Percentiles rank a stretch among this genome's conserved stretches.
phyloP scores from a whole-genome alignment of 768 basidiomycete genomes.

The Lactarius tabidus region DNA sequence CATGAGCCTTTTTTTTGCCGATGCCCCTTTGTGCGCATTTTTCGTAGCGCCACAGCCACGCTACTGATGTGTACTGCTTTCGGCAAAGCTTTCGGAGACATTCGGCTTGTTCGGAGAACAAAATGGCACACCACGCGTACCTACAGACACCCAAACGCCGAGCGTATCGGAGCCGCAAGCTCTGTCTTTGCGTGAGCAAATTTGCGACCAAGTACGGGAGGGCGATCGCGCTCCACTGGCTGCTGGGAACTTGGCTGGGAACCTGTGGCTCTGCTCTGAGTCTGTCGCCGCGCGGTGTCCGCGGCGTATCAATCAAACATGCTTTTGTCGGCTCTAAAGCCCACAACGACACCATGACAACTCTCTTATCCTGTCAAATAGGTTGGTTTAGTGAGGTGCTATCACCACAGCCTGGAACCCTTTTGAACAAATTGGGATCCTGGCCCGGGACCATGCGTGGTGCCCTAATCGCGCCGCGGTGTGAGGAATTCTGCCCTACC shows the following conservation, averaged over 20 bases:
- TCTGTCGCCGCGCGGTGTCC: background rate
- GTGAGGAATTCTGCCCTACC: no score
- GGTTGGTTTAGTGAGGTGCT: no score
- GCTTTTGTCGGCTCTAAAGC: background rate
- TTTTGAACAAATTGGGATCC: no score
- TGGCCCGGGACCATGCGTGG: no score
- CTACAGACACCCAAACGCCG: background rate
- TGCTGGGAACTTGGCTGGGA: background rate
- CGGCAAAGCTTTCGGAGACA: background rate
- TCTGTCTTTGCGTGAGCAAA: no score
- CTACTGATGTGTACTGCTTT: background rate
- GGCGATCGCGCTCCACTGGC: no score
- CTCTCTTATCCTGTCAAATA: background rate
- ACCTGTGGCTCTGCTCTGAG: background rate
- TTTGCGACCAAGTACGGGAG: no score
- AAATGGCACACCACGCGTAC: no score
- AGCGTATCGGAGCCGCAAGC: background rate
- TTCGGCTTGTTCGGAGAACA: no score
- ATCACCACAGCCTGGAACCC: no score
- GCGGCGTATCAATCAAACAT: background rate
- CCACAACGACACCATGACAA: no score
- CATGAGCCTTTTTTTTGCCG: background rate
- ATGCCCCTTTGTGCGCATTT: background rate
- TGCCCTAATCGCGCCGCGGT: no score
- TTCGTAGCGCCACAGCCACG: background rate